Evolutionary conservation across 441 rosid species (phyloP), one percentile per base, ranked within the genome.

Genomic region (Populus hybrid): DNA sequence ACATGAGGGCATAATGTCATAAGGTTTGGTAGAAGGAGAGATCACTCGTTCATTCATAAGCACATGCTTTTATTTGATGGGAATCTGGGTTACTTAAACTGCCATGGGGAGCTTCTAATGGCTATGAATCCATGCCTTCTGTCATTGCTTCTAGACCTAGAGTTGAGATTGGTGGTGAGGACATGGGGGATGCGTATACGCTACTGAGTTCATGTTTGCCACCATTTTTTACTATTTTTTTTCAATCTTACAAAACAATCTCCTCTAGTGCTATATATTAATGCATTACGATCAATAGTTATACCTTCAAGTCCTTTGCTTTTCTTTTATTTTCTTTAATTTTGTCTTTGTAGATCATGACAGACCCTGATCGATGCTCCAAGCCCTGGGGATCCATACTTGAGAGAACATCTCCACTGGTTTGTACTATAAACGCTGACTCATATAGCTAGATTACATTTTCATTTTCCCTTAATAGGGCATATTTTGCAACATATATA

Each of bases 401-500:
- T 89, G 85, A 84, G 97, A 80, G 99, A 95, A 79, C 93, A 94
- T 91, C 86, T 91, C 66, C 99, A 95, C 72, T 95, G 99, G 99
- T 95, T 7, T 2, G 81, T 57, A 68, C 57, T 72, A 9, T 14
- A 64, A 5, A 63, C 3, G 7, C 67, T 9, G 21, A 16, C 24
- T 36, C 50, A 50, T 50, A 50, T 26, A 26, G 28, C 28, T 26
- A 26, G 28, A 26, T 26, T 26, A 1, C 28, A 26, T 26, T 26
- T 26, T 26, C 28, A 26, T 26, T 26, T 26, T 4, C 59, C n/a
- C 59, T 50, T 50, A 50, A 50, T 12, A 50, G 59, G n/a, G 59
- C 59, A 12, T 6, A 50, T 50, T 50, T 50, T 34, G 36, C 28
- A 34, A 34, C 36, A 34, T 4, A 34, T 4, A 34, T 4, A 4